A percentile compares a stretch with the other conserved stretches of the same genome.
Evolutionary conservation across 148 eudicot species (phyloP).

Genomic region (Fagopyrum esculentum): DNA sequence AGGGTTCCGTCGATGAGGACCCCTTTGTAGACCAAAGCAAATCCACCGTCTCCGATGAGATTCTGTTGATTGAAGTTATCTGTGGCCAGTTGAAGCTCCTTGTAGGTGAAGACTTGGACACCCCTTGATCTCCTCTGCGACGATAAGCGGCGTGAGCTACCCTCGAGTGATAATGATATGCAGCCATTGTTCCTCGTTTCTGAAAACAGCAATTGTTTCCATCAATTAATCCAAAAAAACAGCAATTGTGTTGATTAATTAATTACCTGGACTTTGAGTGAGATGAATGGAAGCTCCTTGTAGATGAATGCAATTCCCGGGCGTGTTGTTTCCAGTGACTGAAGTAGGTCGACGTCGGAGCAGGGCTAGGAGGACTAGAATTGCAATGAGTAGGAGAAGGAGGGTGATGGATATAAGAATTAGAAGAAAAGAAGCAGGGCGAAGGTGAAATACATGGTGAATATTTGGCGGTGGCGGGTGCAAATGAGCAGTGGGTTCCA

Average conservation of each 20-base stretch:
- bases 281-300: background rate
- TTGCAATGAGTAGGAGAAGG: constrained; percentile 38
- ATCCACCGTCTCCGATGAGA: constrained; percentile 58
- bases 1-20: constrained; percentile 52
- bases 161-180: constrained; percentile 33
- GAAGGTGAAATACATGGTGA: background rate
- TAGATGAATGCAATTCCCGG: constrained; percentile 19
- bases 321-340: constrained; percentile 13
- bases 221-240: background rate
- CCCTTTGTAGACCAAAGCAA: constrained; percentile 72
- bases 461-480: background rate
- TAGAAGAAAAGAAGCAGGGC: constrained; percentile 33
- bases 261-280: constrained; percentile 37
- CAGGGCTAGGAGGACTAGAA: constrained; percentile 34
- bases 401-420: constrained; percentile 50
- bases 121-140: constrained; percentile 35
- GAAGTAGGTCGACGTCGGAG: constrained; percentile 42
- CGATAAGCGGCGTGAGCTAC: constrained; percentile 23
- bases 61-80: constrained; percentile 55
- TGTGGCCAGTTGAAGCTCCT: constrained; percentile 77
- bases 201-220: constrained; percentile 7
- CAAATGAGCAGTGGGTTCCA: constrained; percentile 4
- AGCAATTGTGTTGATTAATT: background rate
- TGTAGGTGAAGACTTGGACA: constrained; percentile 78
- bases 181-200: constrained; percentile 47